phyloP scores from a whole-genome alignment of 495 filamentous ascomycete species.

The Pyrenopolyporus hunteri region DNA sequence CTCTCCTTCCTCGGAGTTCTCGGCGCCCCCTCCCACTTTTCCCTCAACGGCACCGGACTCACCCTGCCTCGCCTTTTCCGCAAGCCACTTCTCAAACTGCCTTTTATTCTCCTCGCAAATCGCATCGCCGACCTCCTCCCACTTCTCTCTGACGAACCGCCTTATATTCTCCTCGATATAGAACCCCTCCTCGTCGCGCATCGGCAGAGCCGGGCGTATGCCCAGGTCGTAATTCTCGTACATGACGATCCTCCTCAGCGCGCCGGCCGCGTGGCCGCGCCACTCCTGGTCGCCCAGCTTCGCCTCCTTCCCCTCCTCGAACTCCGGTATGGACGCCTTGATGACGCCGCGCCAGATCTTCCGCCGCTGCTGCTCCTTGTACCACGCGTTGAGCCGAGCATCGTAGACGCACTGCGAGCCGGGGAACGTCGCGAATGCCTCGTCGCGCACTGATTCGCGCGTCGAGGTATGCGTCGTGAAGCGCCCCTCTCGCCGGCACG shows the following conservation, averaged over 20 bases:
- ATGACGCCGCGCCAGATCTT: conserved; percentile 44
- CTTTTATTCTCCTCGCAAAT: conserved; percentile 40
- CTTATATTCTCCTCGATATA: conserved; percentile 45
- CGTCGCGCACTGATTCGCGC: conserved; percentile 40
- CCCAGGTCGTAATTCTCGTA: conserved; percentile 44
- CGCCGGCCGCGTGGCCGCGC: conserved; percentile 35
- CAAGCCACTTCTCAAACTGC: conserved; percentile 26
- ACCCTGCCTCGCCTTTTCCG: conserved; percentile 19
- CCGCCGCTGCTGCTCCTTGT: conserved; percentile 33
- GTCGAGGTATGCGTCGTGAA: conserved; percentile 29
- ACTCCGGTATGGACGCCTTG: conserved; percentile 41
- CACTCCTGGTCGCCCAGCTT: conserved; percentile 4
- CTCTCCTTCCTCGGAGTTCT: no score
- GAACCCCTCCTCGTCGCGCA: conserved; percentile 44
- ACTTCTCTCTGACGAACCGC: conserved; percentile 45
- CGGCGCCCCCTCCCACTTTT: no score
- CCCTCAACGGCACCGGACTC: no score
- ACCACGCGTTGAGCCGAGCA: conserved; percentile 37
- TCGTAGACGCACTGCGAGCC: conserved; percentile 37
- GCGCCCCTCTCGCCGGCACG: conserved; percentile 42
- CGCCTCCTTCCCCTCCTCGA: conserved; percentile 6
- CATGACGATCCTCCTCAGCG: conserved; percentile 49
- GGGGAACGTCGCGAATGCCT: conserved; percentile 46
- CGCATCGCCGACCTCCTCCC: conserved; percentile 42
- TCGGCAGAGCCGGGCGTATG: conserved; percentile 13